Conservation (phyloP, 495 filamentous ascomycete species). For the Pyronema omphalodes region DNA sequence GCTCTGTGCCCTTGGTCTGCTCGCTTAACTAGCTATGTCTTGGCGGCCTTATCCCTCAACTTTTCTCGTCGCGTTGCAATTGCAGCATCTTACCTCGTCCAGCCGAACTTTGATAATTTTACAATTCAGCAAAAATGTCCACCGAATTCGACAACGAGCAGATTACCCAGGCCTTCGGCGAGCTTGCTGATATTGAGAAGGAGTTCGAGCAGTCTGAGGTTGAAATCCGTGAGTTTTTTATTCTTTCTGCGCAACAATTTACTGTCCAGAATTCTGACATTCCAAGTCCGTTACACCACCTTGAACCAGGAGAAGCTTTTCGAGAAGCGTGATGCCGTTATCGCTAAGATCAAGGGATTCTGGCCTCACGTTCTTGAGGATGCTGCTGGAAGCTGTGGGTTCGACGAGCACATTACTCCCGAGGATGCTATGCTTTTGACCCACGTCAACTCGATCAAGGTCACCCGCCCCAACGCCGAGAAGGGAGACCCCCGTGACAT, state of each 20-base stretch:
- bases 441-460: conserved; percentile 41
- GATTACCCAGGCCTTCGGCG: conserved; percentile 14
- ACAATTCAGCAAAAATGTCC: conserved; percentile 3
- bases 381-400: conserved; percentile 49
- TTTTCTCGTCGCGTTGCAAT: no score
- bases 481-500: conserved; percentile 46
- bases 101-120: no score
- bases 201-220: conserved; percentile 53
- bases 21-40: no score
- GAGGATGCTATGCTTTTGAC: conserved; percentile 41
- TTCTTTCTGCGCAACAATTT: neutral
- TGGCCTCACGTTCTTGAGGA: conserved; percentile 77
- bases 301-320: conserved; percentile 40
- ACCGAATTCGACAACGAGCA: conserved; percentile 9
- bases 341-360: conserved; percentile 58
- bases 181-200: conserved; percentile 44
- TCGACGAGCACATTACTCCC: conserved; percentile 63
- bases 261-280: neutral
- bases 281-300: conserved; percentile 20
- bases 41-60: no score
- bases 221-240: conserved; percentile 38
- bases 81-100: no score
- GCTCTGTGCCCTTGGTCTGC: no score
- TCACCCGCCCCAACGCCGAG: conserved; percentile 28
- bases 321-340: conserved; percentile 46